Evolutionary conservation across 768 basidiomycete genomes (phyloP), one percentile per base, ranked within the genome.

Genomic region (Mycena belliarum): DNA sequence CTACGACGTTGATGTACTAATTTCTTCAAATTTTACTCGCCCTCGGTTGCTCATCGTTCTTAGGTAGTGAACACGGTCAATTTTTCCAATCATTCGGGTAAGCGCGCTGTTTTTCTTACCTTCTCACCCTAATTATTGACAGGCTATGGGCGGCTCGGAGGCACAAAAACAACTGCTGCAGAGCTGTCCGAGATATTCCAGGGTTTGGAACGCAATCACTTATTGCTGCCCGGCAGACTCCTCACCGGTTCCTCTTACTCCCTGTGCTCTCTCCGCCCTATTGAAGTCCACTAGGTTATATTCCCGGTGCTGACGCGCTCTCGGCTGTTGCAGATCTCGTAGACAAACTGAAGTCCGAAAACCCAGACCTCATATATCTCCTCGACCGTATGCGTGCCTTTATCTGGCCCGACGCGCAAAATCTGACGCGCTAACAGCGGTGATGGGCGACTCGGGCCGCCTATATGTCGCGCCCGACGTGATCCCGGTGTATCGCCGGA

Each of bases 61-160:
- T 69, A 91, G 89, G 82, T 89, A 53, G 82, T 96, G 21, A 95
- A 95, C 68, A 93, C 93, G 1, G 95, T 98, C 35, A 91, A 97
- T 66, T 98, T 91, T 70, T 92, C 92, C 9, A 99, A 98, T 65
- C 96, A 99, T 70, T 81, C 93, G 7, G 95, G 93, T 91, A 53
- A 53, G 79, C 65, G 6, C 16, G 6, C 16, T 21, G 11, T 25
- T 38, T 32, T 63, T 28, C 23, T 49, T 25, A 6, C 25, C n/a
- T 20, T 37, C 32, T n/a, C 18, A 53, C 51, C 9, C 44, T 21
- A 32, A 46, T 23, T 49, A 23, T 62, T 24, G 9, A 24, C 62
- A 96, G 95, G 93, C 8, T 98, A 98, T 75, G 86, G 87, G 16
- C 82, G 84, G 40, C 83, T 83, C 45, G 89, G 89, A 32, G 96